Percentiles rank a stretch among this genome's conserved stretches.
Conservation (phyloP, 768 basidiomycete genomes). For the Gymnopilus dilepis region DNA sequence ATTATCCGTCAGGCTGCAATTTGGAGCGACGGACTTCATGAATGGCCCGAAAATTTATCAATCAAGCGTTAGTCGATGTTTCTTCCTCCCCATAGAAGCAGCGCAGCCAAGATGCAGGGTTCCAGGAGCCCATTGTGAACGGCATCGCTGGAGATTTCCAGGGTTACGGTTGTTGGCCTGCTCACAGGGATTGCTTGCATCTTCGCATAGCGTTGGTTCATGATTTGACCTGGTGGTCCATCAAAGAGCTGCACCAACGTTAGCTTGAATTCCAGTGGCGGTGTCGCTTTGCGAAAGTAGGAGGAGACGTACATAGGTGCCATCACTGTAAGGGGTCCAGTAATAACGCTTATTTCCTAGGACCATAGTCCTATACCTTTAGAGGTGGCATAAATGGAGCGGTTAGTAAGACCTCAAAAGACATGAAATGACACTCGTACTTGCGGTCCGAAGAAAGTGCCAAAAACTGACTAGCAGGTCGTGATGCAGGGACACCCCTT, state of each 20-base stretch:
- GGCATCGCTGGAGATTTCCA: constrained; percentile 24
- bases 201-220: constrained; percentile 18
- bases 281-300: background rate
- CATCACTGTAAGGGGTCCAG: constrained; percentile 18
- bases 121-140: constrained; percentile 21
- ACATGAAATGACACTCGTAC: constrained; percentile 7
- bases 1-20: no score
- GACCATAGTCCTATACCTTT: constrained; percentile 23
- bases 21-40: no score
- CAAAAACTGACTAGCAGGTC: constrained; percentile 20
- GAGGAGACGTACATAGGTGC: constrained; percentile 19
- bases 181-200: background rate
- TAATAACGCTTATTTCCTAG: constrained; percentile 14
- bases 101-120: constrained; percentile 20
- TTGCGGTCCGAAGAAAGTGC: constrained; percentile 21
- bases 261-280: no score
- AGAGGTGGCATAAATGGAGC: background rate
- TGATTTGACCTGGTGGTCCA: constrained; percentile 9
- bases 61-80: constrained; percentile 9
- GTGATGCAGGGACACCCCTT: constrained; percentile 12
- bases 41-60: no score
- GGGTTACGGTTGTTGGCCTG: background rate
- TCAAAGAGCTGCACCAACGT: constrained; percentile 25
- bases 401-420: no score
- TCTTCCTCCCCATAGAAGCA: constrained; percentile 18